Base-by-base conservation (phyloP, 202 grass and related monocot species). In the Digitaria exilis region DNA sequence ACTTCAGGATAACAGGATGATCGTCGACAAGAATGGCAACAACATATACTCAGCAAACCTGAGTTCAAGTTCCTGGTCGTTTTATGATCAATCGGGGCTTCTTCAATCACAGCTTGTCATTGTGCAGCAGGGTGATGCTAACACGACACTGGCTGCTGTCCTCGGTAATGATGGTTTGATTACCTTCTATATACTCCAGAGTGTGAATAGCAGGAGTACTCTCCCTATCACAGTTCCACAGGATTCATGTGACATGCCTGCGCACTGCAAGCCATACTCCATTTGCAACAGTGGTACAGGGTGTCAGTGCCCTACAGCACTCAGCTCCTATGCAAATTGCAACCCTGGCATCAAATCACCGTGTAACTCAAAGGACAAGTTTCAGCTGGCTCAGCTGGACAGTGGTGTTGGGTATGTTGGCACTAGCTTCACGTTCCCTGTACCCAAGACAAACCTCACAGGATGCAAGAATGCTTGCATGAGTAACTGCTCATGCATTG, bases 401-500 rank as follows among this genome's bases (percentile, higher is more conserved):
- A 84, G 72, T 28, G 87, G 85, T 29, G 87, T 96, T 52, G 89
- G 91, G 12, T 99, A 99, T 79, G 85, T 99, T 1, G 91, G 91
- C 21, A 91, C 93, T 14, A 82, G 75, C 50, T 99, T 96, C 55
- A 35, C 69, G 30, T 41, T 77, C 0, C 87, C 96, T 78, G 64
- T 82, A 31, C n/a, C 85, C 14, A 84, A 89, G 58, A 83, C 87
- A 19, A 89, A 94, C 60, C 81, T 94, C 54, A 89, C 81, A 45
- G 93, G 89, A 84, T 98, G 96, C 86, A 88, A 84, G 76, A 75
- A 88, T 64, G 76, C 87, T 24, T 99, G 96, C 88, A 88, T 80
- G 66, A 65, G 14, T 42, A 96, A 94, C 61, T 99, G 96, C 75
- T 91, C 93, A 11, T 99, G 96, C 15, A 11, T 94, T 77, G 93